Evolutionary conservation across 306 rosid genomes (phyloP).

Genomic region (Glycine latifolia): DNA sequence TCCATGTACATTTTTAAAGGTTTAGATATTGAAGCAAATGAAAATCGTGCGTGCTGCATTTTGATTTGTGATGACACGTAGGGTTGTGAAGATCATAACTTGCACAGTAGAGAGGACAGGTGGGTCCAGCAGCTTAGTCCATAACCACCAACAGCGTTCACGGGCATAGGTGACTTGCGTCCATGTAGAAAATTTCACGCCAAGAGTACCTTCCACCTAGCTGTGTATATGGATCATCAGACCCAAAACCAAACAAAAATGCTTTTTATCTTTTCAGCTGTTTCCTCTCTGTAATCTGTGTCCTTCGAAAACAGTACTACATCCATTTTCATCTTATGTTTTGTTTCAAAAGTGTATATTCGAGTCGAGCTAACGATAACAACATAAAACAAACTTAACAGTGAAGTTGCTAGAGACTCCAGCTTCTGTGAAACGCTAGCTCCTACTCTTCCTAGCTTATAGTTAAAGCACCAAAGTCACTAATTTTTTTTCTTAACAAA

Average conservation of each 20-base stretch:
- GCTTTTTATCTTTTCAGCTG: conserved; percentile 27
- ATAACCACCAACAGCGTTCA: background rate
- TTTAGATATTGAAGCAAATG: background rate
- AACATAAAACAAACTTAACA: conserved; percentile 27
- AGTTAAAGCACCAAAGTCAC: background rate
- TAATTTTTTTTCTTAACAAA: too few species aligned
- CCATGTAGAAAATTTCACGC: conserved; percentile 26
- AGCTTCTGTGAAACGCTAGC: background rate
- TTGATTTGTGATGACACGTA: background rate
- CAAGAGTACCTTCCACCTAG: background rate
- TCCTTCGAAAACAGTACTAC: conserved; percentile 1
- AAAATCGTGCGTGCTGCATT: background rate
- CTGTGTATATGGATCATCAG: background rate
- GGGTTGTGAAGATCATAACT: background rate
- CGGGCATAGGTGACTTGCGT: background rate
- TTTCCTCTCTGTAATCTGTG: background rate
- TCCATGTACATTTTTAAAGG: background rate
- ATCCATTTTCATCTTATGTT: background rate
- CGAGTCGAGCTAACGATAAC: background rate
- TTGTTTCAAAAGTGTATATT: background rate
- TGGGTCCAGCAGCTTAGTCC: conserved; percentile 2
- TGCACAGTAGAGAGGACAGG: conserved; percentile 6
- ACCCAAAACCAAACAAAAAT: background rate
- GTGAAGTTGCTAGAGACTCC: background rate
- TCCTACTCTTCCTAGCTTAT: background rate